Percentiles rank a stretch among this genome's conserved stretches.
Evolutionary conservation across 208 protist species (phyloP).

Genomic region (Acanthamoeba royreba): DNA sequence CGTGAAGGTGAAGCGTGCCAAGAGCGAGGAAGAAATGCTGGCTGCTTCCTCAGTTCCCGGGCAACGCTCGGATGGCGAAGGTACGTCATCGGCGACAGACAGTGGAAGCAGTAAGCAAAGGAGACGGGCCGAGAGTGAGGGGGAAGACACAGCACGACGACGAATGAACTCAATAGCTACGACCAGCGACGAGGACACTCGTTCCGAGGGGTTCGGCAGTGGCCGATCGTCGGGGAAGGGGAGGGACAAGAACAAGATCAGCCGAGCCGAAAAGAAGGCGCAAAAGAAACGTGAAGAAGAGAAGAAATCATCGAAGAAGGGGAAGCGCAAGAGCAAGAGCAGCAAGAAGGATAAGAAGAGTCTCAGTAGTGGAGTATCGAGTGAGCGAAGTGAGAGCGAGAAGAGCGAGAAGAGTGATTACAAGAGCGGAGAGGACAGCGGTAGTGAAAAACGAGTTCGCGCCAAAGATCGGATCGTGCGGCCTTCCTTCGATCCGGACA

Average conservation of each 20-base stretch:
- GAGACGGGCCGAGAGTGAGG: neutral
- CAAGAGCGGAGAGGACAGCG: neutral
- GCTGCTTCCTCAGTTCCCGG: neutral
- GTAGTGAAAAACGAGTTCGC: neutral
- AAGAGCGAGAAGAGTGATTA: neutral
- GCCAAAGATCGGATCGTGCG: neutral
- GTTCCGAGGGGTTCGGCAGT: neutral
- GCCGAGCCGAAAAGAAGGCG: neutral
- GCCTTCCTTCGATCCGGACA: neutral
- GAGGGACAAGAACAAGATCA: conserved; percentile 36
- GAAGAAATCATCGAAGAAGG: neutral
- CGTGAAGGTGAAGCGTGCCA: neutral
- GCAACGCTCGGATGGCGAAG: neutral
- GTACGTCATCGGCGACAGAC: too few relatives aligned
- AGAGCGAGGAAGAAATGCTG: neutral
- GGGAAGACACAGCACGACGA: neutral
- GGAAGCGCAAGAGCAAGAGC: neutral
- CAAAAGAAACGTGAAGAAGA: neutral
- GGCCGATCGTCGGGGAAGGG: neutral
- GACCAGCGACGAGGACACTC: neutral
- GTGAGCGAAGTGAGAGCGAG: neutral
- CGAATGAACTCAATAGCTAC: neutral
- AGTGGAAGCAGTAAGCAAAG: neutral
- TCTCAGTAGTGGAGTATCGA: neutral
- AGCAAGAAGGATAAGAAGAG: neutral